phyloP scores from a whole-genome alignment of 1,284 basidiomycete genomes.

The Fomitiporia mediterranea region DNA sequence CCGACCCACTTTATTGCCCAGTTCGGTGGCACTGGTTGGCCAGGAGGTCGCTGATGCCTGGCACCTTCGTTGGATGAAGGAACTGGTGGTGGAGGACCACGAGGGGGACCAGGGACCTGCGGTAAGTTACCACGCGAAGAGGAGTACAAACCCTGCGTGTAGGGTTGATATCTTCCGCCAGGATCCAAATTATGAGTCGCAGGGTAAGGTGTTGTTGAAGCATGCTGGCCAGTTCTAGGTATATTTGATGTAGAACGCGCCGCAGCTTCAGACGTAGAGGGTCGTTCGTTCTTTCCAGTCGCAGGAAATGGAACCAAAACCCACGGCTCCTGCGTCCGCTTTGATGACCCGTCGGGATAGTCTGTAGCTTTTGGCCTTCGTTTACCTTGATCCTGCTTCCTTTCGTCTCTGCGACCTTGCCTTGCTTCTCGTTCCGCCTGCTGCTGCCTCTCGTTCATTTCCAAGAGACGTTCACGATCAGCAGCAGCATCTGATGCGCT shows the following conservation, averaged over 20 bases:
- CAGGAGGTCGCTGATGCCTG: conserved; percentile 8
- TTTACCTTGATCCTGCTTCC: conserved; percentile 12
- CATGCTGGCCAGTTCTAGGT: conserved; percentile 16
- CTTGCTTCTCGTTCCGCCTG: conserved; percentile 28
- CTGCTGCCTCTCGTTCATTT: conserved; percentile 35
- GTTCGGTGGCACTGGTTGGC: conserved; percentile 13
- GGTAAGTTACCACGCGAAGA: conserved; percentile 16
- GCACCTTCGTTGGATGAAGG: conserved; percentile 6
- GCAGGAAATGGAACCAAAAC: conserved; percentile 37
- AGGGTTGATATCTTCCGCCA: neutral
- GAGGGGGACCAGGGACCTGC: conserved; percentile 16
- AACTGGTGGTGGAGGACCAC: conserved; percentile 12
- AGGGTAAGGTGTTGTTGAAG: conserved; percentile 8
- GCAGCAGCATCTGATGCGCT: conserved; percentile 45
- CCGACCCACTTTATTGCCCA: conserved; percentile 29
- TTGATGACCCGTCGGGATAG: neutral
- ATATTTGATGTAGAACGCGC: conserved; percentile 23
- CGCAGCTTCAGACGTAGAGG: conserved; percentile 31
- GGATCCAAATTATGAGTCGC: conserved; percentile 1
- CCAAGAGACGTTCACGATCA: conserved; percentile 43
- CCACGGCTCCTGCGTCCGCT: conserved; percentile 37
- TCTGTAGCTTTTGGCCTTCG: conserved; percentile 9
- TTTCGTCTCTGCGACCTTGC: conserved; percentile 22
- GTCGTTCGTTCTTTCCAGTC: conserved; percentile 28
- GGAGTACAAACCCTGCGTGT: neutral